These are phyloP conservation scores for Ceratocystiopsis brevicomis DNA, from an alignment of 2,329 filamentous ascomycete genomes.

Conservation along the genomic window DNA sequence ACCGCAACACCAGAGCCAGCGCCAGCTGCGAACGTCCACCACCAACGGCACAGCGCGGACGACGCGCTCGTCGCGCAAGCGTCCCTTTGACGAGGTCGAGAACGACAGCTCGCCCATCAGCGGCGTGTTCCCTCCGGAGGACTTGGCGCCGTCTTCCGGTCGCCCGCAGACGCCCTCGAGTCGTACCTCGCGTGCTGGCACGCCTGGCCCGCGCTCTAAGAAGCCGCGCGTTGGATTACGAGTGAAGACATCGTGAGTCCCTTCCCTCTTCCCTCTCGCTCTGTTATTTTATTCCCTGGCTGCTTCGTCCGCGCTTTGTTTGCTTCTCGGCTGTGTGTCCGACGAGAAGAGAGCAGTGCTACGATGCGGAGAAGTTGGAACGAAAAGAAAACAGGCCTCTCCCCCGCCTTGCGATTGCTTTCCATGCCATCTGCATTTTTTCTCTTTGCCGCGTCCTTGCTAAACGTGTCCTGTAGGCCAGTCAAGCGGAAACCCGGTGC, in stretches of 20 bases:
- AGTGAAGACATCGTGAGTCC: constrained; percentile 50
- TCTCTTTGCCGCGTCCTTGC: neutral
- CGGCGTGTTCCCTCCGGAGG: constrained; percentile 22
- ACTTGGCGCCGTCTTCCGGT: constrained; percentile 6
- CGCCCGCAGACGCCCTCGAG: constrained; percentile 7
- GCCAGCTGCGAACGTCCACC: constrained; percentile 13
- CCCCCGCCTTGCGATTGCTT: neutral
- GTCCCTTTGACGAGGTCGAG: constrained; percentile 35
- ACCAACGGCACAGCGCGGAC: constrained; percentile 20
- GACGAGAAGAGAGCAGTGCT: too few species aligned
- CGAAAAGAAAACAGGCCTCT: too few species aligned
- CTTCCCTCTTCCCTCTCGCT: constrained; percentile 1
- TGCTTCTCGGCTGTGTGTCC: neutral
- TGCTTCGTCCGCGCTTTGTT: too few species aligned
- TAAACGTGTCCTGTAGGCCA: constrained; percentile 31
- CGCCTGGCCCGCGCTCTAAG: constrained; percentile 38
- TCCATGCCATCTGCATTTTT: neutral
- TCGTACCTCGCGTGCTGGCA: constrained; percentile 37
- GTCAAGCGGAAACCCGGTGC: constrained; percentile 57
- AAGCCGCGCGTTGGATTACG: constrained; percentile 42
- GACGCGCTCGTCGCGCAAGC: constrained; percentile 31
- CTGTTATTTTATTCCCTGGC: constrained; percentile 1
- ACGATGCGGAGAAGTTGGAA: too few species aligned
- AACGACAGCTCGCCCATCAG: constrained; percentile 32
- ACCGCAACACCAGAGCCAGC: constrained; percentile 3